Percentiles rank a stretch among this genome's conserved stretches.
Conservation (phyloP, 495 filamentous ascomycete species). For the Poronia punctata region DNA sequence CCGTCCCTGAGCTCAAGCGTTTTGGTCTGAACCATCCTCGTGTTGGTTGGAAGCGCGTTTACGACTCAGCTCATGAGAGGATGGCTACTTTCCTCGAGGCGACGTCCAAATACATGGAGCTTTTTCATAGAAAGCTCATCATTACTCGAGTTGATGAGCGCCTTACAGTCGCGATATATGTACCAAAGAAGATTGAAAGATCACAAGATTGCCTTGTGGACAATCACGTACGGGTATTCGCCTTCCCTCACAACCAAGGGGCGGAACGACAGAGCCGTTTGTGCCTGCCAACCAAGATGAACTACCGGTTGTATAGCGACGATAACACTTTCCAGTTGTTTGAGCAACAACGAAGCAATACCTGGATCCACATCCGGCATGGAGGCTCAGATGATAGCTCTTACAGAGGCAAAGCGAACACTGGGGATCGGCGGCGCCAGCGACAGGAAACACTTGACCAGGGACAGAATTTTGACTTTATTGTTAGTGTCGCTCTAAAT, state of each 20-base stretch:
- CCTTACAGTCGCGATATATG: conserved; percentile 43
- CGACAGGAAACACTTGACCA: conserved; percentile 33
- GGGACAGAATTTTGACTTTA: conserved; percentile 34
- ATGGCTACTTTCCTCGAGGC: conserved; percentile 35
- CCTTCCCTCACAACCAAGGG: conserved; percentile 41
- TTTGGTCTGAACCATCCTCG: conserved; percentile 33
- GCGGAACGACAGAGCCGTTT: conserved; percentile 26
- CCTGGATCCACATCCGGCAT: conserved; percentile 36
- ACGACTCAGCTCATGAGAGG: conserved; percentile 29
- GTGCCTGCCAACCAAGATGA: conserved; percentile 34
- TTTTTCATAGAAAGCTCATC: conserved; percentile 43
- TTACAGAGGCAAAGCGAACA: conserved; percentile 27
- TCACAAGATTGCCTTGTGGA: conserved; percentile 33
- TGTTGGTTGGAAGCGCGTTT: conserved; percentile 40
- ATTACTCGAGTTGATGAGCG: conserved; percentile 38
- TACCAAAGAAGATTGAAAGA: conserved; percentile 35
- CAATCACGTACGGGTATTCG: conserved; percentile 38
- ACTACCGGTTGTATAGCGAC: conserved; percentile 42
- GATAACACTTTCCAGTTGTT: conserved; percentile 37
- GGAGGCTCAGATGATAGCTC: conserved; percentile 30
- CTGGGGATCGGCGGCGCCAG: conserved; percentile 26
- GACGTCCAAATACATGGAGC: conserved; percentile 23
- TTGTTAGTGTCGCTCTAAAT: conserved; percentile 38
- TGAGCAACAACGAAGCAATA: conserved; percentile 32
- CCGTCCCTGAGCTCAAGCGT: conserved; percentile 20